phyloP scores from a whole-genome alignment of 2,329 filamentous ascomycete genomes.

The Xylariaceae sp. region DNA sequence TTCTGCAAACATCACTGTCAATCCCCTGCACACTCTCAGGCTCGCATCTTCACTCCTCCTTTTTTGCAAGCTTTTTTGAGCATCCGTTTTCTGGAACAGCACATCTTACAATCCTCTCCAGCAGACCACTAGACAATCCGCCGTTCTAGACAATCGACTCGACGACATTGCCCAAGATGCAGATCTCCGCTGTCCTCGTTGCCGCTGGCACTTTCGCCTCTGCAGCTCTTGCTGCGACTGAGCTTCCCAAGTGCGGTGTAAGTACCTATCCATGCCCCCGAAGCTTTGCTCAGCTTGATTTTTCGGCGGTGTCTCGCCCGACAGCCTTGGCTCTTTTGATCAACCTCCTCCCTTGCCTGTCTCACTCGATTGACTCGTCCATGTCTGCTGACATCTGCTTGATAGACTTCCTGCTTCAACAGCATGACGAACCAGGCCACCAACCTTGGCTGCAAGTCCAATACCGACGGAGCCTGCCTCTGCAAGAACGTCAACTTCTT shows the following conservation, averaged over 20 bases:
- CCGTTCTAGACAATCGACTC: constrained; percentile 3
- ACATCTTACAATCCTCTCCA: constrained; percentile 19
- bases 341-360: background rate
- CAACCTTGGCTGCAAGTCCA: constrained; percentile 36
- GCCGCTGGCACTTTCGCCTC: constrained; percentile 32
- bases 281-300: background rate
- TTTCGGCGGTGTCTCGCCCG: background rate
- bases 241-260: constrained; percentile 47
- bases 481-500: constrained; percentile 33
- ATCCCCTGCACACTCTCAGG: constrained; percentile 7
- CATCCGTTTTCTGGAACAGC: constrained; percentile 26
- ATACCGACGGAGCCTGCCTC: constrained; percentile 31
- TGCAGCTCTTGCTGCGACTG: constrained; percentile 31
- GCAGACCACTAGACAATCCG: constrained; percentile 6
- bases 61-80: constrained; percentile 26
- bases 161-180: constrained; percentile 38
- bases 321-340: background rate
- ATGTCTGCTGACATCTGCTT: constrained; percentile 1
- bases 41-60: constrained; percentile 13
- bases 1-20: constrained; percentile 16
- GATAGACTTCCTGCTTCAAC: constrained; percentile 38
- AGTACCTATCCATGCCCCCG: constrained; percentile 22
- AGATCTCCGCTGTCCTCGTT: constrained; percentile 37
- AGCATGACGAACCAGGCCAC: constrained; percentile 43
- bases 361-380: background rate